Percentiles rank a stretch among this genome's conserved stretches.
These are phyloP conservation scores for Penicillium corylophilum DNA, from an alignment of 2,329 filamentous ascomycete genomes.

Conservation along the genomic window DNA sequence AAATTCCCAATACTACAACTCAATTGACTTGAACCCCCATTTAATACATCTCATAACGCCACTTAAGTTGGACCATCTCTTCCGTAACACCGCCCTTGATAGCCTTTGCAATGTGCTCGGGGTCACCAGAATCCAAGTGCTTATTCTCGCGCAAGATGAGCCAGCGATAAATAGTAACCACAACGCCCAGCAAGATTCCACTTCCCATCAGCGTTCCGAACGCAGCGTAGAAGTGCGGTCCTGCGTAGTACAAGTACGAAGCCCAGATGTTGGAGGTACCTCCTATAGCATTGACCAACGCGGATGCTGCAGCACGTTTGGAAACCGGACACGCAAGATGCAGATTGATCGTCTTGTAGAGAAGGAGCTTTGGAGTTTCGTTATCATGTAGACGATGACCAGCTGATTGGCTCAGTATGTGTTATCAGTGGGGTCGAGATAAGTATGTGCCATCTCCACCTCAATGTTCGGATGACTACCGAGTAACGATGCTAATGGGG, in stretches of 20 bases:
- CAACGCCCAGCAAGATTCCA: slow-evolving; percentile 29
- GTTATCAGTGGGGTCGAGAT: not conserved
- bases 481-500: no score
- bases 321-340: slow-evolving; percentile 44
- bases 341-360: slow-evolving; percentile 46
- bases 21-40: slow-evolving; percentile 39
- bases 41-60: slow-evolving; percentile 48
- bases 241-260: slow-evolving; percentile 23
- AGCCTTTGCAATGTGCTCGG: slow-evolving; percentile 39
- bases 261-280: slow-evolving; percentile 29
- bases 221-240: slow-evolving; percentile 41
- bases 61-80: slow-evolving; percentile 45
- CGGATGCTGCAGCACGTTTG: slow-evolving; percentile 45
- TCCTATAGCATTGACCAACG: slow-evolving; percentile 40
- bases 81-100: slow-evolving; percentile 45
- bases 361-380: no score
- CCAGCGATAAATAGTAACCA: slow-evolving; percentile 42
- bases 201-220: slow-evolving; percentile 39
- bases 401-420: not conserved
- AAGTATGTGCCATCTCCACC: no score
- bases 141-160: slow-evolving; percentile 41
- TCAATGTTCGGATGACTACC: no score
- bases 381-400: not conserved
- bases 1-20: slow-evolving; percentile 40
- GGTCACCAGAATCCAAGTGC: slow-evolving; percentile 40